Conservation (phyloP, 2,329 filamentous ascomycete species). For the Conoideocrella luteorostrata region DNA sequence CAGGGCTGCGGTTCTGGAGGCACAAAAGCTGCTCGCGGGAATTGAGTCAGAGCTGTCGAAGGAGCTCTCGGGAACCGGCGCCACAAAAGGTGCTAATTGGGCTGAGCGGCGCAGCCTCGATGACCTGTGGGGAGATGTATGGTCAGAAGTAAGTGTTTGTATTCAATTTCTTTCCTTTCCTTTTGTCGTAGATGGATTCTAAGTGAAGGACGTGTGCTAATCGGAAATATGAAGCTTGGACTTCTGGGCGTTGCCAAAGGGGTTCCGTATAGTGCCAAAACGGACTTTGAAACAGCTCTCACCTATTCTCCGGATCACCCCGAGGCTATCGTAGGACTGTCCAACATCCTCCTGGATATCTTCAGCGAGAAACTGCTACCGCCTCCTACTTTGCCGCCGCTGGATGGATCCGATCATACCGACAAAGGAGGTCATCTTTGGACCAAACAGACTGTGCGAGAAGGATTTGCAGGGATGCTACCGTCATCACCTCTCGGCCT, state of each 20-base stretch:
- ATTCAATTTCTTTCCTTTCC: not conserved
- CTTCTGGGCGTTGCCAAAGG: conserved; percentile 57
- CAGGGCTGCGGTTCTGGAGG: conserved; percentile 73
- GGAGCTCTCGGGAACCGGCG: conserved; percentile 55
- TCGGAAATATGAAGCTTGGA: conserved; percentile 51
- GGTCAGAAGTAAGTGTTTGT: conserved; percentile 59
- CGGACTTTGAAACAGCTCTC: conserved; percentile 76
- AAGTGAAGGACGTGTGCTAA: conserved; percentile 7
- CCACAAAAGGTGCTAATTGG: conserved; percentile 64
- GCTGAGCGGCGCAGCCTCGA: conserved; percentile 75
- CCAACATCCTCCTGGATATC: conserved; percentile 79
- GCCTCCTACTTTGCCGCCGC: conserved; percentile 43
- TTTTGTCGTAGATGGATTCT: not conserved
- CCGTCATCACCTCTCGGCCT: conserved; percentile 44
- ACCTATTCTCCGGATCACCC: conserved; percentile 75
- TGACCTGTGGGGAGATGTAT: conserved; percentile 78
- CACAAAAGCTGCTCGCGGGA: conserved; percentile 63
- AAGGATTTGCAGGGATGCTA: conserved; percentile 17
- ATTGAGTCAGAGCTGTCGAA: conserved; percentile 62
- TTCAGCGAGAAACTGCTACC: conserved; percentile 65
- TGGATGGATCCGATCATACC: conserved; percentile 17
- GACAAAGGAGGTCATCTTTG: not conserved
- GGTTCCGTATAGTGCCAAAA: conserved; percentile 61
- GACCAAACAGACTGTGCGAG: conserved; percentile 5
- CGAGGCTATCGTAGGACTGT: conserved; percentile 71